Evolutionary conservation across 2,329 filamentous ascomycete genomes (phyloP).

Genomic region (Fusarium nodosum): DNA sequence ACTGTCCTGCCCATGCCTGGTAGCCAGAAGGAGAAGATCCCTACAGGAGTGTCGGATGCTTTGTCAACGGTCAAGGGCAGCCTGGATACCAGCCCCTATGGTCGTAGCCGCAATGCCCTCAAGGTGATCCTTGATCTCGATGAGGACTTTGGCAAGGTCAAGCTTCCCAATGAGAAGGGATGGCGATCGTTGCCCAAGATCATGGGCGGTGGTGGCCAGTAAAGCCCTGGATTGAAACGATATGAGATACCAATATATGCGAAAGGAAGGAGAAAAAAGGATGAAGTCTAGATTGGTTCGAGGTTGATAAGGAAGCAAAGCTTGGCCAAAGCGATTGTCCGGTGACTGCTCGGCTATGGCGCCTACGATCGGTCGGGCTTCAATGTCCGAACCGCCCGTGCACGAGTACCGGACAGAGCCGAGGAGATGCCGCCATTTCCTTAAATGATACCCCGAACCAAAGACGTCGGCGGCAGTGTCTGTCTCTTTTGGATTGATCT

Average conservation of each 20-base stretch:
- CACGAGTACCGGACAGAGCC: slow-evolving; percentile 37
- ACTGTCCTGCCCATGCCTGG: slow-evolving; percentile 81
- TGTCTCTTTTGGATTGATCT: slow-evolving; percentile 31
- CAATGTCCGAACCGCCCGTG: slow-evolving; percentile 38
- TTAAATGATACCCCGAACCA: background rate
- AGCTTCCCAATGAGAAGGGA: slow-evolving; percentile 66
- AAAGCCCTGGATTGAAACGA: slow-evolving; percentile 22
- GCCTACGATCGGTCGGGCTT: slow-evolving; percentile 30
- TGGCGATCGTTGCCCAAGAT: slow-evolving; percentile 67
- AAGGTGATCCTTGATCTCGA: slow-evolving; percentile 97
- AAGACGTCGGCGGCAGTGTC: background rate
- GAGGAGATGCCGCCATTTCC: slow-evolving; percentile 20
- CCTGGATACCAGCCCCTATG: slow-evolving; percentile 63
- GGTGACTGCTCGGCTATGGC: slow-evolving; percentile 46
- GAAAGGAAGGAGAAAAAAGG: background rate
- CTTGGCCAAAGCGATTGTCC: slow-evolving; percentile 30
- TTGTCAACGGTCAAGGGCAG: slow-evolving; percentile 60
- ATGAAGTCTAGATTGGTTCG: slow-evolving; percentile 16
- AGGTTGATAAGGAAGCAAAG: slow-evolving; percentile 22
- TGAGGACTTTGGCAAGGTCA: slow-evolving; percentile 87
- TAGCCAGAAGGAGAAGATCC: slow-evolving; percentile 65
- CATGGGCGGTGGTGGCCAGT: slow-evolving; percentile 60
- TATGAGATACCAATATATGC: slow-evolving; percentile 8
- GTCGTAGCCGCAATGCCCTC: slow-evolving; percentile 85
- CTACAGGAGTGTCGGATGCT: slow-evolving; percentile 73